Evolutionary conservation across 495 filamentous ascomycete species (phyloP), one percentile per base, ranked within the genome.

Genomic region (Aspergillus wentii): DNA sequence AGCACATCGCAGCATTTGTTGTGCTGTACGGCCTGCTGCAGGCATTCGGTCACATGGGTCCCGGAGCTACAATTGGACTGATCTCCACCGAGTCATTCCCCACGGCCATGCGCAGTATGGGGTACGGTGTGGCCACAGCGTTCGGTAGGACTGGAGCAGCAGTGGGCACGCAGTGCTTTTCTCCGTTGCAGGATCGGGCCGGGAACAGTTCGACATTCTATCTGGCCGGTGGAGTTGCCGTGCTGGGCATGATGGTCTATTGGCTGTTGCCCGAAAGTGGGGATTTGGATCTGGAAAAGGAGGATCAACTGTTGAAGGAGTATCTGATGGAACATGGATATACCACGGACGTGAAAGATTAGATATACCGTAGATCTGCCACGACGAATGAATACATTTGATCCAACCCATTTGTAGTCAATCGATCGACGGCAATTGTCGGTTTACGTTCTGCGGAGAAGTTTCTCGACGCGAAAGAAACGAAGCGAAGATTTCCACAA

Each of bases 71-170:
- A 0, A 62, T 66, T 32, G 59, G 59, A 0, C 28, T 66, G 4
- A 61, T 62, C 16, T 59, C 54, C 5, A 40, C 55, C 2, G 62
- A 66, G 28, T 33, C 40, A n/a, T 62, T 61, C 30, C 57, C 62
- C 8, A 66, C 62, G 1, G 57, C 56, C 3, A 55, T 66, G 49
- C 49, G 62, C 3, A 49, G 59, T 3, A 62, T 62, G 59, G 57
- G 59, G 3, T 66, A 62, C 23, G 53, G 57, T 29, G 35, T 66
- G 33, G 51, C 59, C 1, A 54, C 52, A 11, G 61, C 61, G 1
- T 61, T 66, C 48, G 59, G 61, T 1, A 43, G 57, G n/a, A 56
- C 59, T 0, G 62, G 62, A 0, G 59, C 59, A 2, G 62, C 62
- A 0, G 52, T 62, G 0, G 59, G 59, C 0, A 65, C 59, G 14